A percentile compares a stretch with the other conserved stretches of the same genome.
These are phyloP conservation scores for Blumeria graminis DNA, from an alignment of 2,329 filamentous ascomycete genomes.

Conservation along the genomic window DNA sequence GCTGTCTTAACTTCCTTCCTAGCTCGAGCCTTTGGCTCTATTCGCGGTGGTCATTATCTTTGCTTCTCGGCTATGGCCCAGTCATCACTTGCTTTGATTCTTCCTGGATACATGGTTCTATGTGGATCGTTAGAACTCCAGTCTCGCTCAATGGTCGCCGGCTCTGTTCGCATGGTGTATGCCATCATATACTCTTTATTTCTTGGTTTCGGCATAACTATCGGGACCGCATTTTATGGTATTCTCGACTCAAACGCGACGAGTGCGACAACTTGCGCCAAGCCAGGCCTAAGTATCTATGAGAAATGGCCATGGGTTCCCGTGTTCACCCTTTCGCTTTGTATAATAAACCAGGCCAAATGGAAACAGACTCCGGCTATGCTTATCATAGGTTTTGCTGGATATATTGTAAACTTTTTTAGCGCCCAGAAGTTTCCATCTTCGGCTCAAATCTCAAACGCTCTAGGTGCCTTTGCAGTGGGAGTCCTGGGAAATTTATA, in stretches of 20 bases:
- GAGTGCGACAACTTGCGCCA: slow-evolving; percentile 21
- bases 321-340: slow-evolving; percentile 46
- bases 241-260: slow-evolving; percentile 23
- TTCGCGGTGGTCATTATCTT: slow-evolving; percentile 24
- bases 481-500: slow-evolving; percentile 59
- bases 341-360: slow-evolving; percentile 58
- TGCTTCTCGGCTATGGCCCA: slow-evolving; percentile 43
- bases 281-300: slow-evolving; percentile 21
- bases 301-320: slow-evolving; percentile 50
- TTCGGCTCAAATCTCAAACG: slow-evolving; percentile 54
- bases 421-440: slow-evolving; percentile 37
- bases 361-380: slow-evolving; percentile 61
- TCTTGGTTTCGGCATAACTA: slow-evolving; percentile 30
- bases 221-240: slow-evolving; percentile 30
- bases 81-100: slow-evolving; percentile 38
- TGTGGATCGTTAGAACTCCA: slow-evolving; percentile 31
- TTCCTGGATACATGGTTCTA: slow-evolving; percentile 39
- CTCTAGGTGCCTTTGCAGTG: slow-evolving; percentile 50
- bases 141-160: slow-evolving; percentile 28
- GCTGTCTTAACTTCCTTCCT: slow-evolving; percentile 37
- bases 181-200: slow-evolving; percentile 33
- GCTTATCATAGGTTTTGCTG: slow-evolving; percentile 46
- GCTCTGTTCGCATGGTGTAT: slow-evolving; percentile 33
- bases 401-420: slow-evolving; percentile 58
- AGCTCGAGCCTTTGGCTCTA: slow-evolving; percentile 37